Evolutionary conservation across 805 yeast species (phyloP).

Genomic region (Barnettozyma californica): DNA sequence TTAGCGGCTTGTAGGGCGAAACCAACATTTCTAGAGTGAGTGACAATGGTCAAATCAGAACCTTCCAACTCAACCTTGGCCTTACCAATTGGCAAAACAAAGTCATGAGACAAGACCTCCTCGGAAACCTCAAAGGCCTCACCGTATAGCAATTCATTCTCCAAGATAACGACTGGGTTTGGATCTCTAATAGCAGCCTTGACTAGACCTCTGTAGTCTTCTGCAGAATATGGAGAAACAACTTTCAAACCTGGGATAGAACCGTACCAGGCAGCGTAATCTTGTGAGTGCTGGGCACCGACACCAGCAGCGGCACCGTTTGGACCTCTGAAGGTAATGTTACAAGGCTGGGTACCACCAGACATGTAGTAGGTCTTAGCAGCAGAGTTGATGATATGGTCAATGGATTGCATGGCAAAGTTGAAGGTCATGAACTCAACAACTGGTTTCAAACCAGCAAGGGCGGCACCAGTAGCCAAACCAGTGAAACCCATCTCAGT

Average conservation of each 20-base stretch:
- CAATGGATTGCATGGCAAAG: constrained; percentile 99
- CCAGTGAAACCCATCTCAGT: constrained; percentile 99
- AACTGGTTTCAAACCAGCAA: constrained; percentile 84
- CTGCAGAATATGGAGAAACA: constrained; percentile 90
- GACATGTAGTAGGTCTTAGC: constrained; percentile 99
- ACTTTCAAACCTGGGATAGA: constrained; percentile 97
- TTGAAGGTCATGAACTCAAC: constrained; percentile 99
- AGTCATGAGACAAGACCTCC: constrained; percentile 85
- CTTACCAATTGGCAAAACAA: constrained; percentile 86
- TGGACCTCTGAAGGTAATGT: constrained; percentile 97
- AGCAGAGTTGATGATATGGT: constrained; percentile 96
- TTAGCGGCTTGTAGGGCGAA: constrained; percentile 90
- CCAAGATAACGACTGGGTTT: constrained; percentile 93
- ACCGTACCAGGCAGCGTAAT: constrained; percentile 97
- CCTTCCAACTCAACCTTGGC: constrained; percentile 96
- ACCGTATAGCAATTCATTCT: constrained; percentile 93
- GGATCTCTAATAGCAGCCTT: constrained; percentile 99
- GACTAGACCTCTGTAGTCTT: constrained; percentile 91
- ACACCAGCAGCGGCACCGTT: constrained; percentile 99
- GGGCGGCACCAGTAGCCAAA: constrained; percentile 76
- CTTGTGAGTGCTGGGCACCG: constrained; percentile 99
- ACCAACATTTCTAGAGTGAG: constrained; percentile 88
- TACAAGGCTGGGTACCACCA: constrained; percentile 97
- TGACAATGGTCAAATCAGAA: constrained; percentile 79
- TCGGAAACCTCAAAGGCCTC: constrained; percentile 85